Evolutionary conservation across 1,284 basidiomycete genomes (phyloP).

Genomic region (Mycena citricolor): DNA sequence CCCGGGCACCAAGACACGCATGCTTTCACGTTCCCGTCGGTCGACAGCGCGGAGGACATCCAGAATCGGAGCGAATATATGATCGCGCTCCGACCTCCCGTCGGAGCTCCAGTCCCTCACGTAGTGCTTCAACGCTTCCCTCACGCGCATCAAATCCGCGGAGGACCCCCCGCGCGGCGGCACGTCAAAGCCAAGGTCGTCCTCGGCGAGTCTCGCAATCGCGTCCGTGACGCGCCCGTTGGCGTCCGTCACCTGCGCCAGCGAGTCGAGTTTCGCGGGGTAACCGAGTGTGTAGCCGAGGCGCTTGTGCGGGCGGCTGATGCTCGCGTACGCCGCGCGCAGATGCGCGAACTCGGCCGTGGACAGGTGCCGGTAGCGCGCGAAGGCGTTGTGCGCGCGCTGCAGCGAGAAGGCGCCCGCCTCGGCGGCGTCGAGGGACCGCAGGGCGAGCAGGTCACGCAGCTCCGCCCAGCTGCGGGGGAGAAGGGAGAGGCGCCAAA

Average conservation of each 20-base stretch:
- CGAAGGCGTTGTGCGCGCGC: slow-evolving; percentile 38
- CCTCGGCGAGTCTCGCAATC: slow-evolving; percentile 45
- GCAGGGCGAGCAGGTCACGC: slow-evolving; percentile 27
- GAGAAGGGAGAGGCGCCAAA: slow-evolving; percentile 24
- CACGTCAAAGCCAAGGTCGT: slow-evolving; percentile 30
- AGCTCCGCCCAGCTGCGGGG: slow-evolving; percentile 29
- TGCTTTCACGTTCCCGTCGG: slow-evolving; percentile 28
- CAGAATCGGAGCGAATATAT: slow-evolving; percentile 56
- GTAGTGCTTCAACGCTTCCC: slow-evolving; percentile 64
- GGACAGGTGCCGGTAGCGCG: slow-evolving; percentile 38
- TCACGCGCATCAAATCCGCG: slow-evolving; percentile 47
- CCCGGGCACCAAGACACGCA: slow-evolving; percentile 60
- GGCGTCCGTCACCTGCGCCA: slow-evolving; percentile 42
- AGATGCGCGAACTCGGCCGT: slow-evolving; percentile 36
- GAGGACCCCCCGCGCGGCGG: slow-evolving; percentile 25
- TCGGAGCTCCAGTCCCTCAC: slow-evolving; percentile 66
- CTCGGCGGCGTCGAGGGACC: slow-evolving; percentile 18
- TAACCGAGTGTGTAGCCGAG: slow-evolving; percentile 56
- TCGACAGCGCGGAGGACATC: slow-evolving; percentile 39
- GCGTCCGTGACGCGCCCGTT: slow-evolving; percentile 48
- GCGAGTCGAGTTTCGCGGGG: slow-evolving; percentile 45
- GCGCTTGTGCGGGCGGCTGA: slow-evolving; percentile 43
- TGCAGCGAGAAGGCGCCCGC: slow-evolving; percentile 36
- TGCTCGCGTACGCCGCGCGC: slow-evolving; percentile 37
- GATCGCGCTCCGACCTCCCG: slow-evolving; percentile 49